These are phyloP conservation scores for Lentithecium fluviatile DNA, from an alignment of 495 filamentous ascomycete genomes.

Conservation along the genomic window DNA sequence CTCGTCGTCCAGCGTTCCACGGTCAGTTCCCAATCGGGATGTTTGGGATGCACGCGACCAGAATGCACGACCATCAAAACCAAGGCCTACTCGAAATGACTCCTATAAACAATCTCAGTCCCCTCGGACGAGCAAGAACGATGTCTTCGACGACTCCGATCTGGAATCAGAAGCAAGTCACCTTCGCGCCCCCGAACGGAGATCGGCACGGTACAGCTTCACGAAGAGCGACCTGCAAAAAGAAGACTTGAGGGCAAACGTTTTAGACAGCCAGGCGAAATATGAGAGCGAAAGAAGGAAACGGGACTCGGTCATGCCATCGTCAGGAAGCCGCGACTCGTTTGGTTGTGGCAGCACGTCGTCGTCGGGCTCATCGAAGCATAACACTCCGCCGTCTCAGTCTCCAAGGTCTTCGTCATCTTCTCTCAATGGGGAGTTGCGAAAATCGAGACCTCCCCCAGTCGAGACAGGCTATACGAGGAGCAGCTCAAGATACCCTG, in stretches of 20 bases:
- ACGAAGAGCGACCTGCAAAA: conserved; percentile 32
- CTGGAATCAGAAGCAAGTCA: conserved; percentile 13
- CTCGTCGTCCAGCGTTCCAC: conserved; percentile 18
- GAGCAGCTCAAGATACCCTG: conserved; percentile 13
- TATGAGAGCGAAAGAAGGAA: conserved; percentile 5
- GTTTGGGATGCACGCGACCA: conserved; percentile 27
- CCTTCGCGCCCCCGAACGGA: conserved; percentile 20
- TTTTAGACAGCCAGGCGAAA: conserved; percentile 19
- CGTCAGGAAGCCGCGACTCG: neutral
- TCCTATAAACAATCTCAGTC: conserved; percentile 17
- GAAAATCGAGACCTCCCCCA: conserved; percentile 1
- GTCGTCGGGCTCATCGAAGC: conserved; percentile 30
- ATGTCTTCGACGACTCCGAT: conserved; percentile 32
- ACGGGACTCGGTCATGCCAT: neutral
- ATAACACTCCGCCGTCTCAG: conserved; percentile 17
- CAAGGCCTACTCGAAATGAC: conserved; percentile 21
- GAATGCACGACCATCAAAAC: conserved; percentile 21
- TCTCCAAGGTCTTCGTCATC: conserved; percentile 30
- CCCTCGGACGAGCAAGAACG: conserved; percentile 12
- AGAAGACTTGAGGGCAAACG: conserved; percentile 29
- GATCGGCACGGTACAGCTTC: conserved; percentile 35
- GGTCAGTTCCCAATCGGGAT: conserved; percentile 18
- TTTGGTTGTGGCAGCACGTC: neutral
- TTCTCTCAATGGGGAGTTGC: conserved; percentile 9
- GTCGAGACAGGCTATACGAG: conserved; percentile 14